Evolutionary conservation across 352 stramenopile species (phyloP).

Genomic region (Phytophthora aleatoria): DNA sequence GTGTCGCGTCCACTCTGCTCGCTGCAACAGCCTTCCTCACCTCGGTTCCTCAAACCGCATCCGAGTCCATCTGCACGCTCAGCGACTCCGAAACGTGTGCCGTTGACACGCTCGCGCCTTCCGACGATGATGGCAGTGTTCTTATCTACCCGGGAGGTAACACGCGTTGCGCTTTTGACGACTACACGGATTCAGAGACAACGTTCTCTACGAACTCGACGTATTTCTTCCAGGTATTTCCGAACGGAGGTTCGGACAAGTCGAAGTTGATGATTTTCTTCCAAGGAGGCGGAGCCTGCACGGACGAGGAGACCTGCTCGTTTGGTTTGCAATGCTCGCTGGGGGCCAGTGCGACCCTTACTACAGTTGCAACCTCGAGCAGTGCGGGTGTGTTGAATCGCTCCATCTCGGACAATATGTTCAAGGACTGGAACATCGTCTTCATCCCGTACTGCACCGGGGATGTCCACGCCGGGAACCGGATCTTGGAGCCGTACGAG

Average conservation of each 20-base stretch:
- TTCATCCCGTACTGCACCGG: conserved; percentile 76
- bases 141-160: conserved; percentile 53
- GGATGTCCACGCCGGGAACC: conserved; percentile 65
- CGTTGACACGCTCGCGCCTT: conserved; percentile 34
- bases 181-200: conserved; percentile 34
- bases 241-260: conserved; percentile 43
- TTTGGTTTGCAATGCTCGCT: conserved; percentile 63
- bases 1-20: conserved; percentile 7
- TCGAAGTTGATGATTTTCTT: conserved; percentile 70
- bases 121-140: conserved; percentile 35
- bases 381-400: conserved; percentile 55
- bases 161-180: conserved; percentile 59
- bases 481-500: conserved; percentile 22
- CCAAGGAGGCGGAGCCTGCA: conserved; percentile 64
- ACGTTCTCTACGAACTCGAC: conserved; percentile 50
- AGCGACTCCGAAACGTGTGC: conserved; percentile 36
- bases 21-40: conserved; percentile 16
- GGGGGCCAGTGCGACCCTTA: conserved; percentile 43
- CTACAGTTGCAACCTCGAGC: conserved; percentile 37
- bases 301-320: conserved; percentile 58
- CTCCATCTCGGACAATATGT: conserved; percentile 58
- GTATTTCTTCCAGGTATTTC: conserved; percentile 69
- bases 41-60: conserved; percentile 6
- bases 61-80: conserved; percentile 36
- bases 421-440: conserved; percentile 77